These are phyloP conservation scores for Nymphaea colorata DNA, from an alignment of 164 flowering plant species.

Conservation along the genomic window DNA sequence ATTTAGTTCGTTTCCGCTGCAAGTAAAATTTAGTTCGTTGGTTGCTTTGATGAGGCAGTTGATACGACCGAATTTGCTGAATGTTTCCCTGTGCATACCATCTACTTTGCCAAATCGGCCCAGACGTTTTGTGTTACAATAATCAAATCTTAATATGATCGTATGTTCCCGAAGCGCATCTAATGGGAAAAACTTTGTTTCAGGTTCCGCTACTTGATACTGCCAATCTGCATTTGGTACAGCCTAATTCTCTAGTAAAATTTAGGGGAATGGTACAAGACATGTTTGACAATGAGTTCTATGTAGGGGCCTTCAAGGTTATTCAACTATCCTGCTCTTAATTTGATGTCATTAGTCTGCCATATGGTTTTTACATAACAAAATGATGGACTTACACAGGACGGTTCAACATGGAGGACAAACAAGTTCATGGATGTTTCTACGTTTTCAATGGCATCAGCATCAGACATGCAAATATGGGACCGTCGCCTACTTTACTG, in stretches of 20 bases:
- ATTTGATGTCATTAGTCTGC: not conserved
- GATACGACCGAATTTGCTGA: too few relatives aligned
- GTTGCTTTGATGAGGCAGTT: too few relatives aligned
- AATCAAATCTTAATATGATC: too few relatives aligned
- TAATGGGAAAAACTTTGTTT: not conserved
- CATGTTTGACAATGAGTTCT: constrained; percentile 79
- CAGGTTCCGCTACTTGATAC: constrained; percentile 67
- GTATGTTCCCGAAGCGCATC: not conserved
- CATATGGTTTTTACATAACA: not conserved
- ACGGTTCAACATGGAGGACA: constrained; percentile 70
- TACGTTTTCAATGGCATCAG: constrained; percentile 33
- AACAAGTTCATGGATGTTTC: constrained; percentile 63
- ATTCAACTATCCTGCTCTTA: not conserved
- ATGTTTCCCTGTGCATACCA: too few relatives aligned
- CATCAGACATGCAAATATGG: constrained; percentile 58
- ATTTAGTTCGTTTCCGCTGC: too few relatives aligned
- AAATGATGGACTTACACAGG: constrained; percentile 20
- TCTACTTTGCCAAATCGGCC: too few relatives aligned
- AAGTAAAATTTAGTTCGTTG: too few relatives aligned
- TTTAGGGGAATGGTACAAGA: constrained; percentile 93
- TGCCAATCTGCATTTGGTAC: constrained; percentile 24
- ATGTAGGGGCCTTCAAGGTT: constrained; percentile 91
- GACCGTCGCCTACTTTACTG: constrained; percentile 76
- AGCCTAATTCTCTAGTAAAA: constrained; percentile 65
- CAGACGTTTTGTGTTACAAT: too few relatives aligned